These are phyloP conservation scores for Arctium lappa DNA, from an alignment of 129 eudicot species.

Conservation along the genomic window DNA sequence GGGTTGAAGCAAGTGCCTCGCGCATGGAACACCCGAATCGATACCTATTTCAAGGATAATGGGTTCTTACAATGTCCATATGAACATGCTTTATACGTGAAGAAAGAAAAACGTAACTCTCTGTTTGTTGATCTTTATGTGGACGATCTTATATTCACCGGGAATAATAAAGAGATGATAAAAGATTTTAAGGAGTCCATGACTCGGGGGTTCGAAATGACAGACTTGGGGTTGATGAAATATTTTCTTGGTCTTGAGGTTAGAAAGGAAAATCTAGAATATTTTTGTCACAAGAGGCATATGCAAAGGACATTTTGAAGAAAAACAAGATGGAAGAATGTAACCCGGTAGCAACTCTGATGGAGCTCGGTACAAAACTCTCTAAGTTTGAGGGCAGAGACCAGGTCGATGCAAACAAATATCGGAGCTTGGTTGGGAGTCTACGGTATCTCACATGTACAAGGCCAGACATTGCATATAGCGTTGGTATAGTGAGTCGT, in stretches of 20 bases:
- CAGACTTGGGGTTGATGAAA: no score
- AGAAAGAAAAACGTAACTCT: no score
- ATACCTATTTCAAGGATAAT: neutral
- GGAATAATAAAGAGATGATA: no score
- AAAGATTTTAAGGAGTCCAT: no score
- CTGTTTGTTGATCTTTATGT: no score
- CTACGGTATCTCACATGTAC: constrained; percentile 23
- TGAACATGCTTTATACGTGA: neutral
- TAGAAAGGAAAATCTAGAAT: no score
- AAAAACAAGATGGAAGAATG: neutral
- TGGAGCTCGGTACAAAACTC: neutral
- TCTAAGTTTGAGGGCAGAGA: neutral
- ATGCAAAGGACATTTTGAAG: neutral
- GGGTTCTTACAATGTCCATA: neutral
- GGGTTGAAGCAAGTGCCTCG: neutral
- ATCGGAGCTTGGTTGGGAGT: neutral
- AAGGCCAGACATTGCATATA: neutral
- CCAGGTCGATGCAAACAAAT: neutral
- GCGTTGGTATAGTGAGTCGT: constrained; percentile 10
- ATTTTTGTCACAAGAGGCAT: neutral
- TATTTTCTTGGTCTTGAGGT: no score
- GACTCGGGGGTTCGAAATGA: no score
- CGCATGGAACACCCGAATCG: neutral
- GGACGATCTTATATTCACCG: no score
- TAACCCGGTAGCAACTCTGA: neutral